phyloP scores from a whole-genome alignment of 768 basidiomycete species.

The Tricholoma saponaceum region DNA sequence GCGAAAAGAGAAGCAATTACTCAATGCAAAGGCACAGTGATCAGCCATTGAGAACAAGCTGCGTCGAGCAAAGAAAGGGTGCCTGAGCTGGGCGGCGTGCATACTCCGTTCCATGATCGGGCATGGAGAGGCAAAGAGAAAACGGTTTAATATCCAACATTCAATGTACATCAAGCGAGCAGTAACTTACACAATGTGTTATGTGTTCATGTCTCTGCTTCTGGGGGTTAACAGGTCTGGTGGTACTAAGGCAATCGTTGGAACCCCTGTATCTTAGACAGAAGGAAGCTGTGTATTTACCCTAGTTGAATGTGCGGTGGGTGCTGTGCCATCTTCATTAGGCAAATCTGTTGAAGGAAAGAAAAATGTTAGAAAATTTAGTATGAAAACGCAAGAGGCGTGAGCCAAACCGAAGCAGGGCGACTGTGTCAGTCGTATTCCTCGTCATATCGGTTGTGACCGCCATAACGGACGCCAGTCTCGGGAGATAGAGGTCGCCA shows the following conservation, averaged over 20 bases:
- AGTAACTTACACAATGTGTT: not conserved
- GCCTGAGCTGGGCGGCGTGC: not conserved
- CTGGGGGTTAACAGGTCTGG: not conserved
- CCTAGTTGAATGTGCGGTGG: not conserved
- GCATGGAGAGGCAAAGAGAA: not conserved
- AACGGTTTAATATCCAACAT: slow-evolving; percentile 1
- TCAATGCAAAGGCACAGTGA: not conserved
- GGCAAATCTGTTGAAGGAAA: not conserved
- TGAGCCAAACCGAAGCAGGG: not conserved
- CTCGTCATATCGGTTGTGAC: slow-evolving; percentile 28
- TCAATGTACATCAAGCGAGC: not conserved
- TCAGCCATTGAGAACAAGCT: not conserved
- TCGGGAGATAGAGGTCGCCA: slow-evolving; percentile 23
- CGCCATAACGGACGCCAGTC: not conserved
- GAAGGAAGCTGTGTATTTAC: not conserved
- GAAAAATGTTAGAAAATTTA: not conserved
- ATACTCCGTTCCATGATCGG: not conserved
- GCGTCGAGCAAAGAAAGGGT: not conserved
- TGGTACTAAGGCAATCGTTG: not conserved
- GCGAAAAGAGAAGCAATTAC: not conserved
- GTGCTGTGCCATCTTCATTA: not conserved
- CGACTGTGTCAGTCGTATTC: slow-evolving; percentile 29
- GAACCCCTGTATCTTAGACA: not conserved
- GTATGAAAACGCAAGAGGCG: not conserved
- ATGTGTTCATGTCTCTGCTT: not conserved